Base-by-base conservation (phyloP, 495 filamentous ascomycete genomes). In the Chlorociboria aeruginascens region DNA sequence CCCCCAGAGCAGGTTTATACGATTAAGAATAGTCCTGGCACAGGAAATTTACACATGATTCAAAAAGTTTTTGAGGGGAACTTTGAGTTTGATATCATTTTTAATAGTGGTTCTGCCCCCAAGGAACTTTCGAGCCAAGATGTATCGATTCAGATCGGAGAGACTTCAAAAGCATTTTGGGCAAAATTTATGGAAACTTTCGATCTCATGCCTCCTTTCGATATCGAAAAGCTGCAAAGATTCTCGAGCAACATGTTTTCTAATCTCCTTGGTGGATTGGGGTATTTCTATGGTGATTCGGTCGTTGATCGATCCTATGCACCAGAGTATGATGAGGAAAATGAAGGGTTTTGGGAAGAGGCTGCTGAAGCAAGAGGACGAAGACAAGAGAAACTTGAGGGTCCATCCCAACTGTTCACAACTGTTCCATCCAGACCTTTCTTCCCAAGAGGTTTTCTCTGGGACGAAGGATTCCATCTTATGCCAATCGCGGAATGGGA, bases 391-490 rank as follows among this genome's bases (percentile, higher is more conserved):
- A 64, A 73, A 50, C 62, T 84, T 9, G 92, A 95, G 58, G 89
- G 86, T 0, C 87, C 90, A 4, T 83, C 81, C 48, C 85, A 94
- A 61, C 78, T 98, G 1, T 97, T 89, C 59, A 94, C 89, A 28
- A 88, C 83, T 61, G 85, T 97, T 46, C 92, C 92, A 6, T 96
- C 89, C 20, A 71, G 92, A 12, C 86, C 92, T 1, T 98, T 97
- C 73, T 98, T 98, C 63, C 93, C 92, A 0, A 70, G 92, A 58
- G 92, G 92, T 0, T 98, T 98, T 64, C 71, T 95, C 7, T 98
- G 92, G 92, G 92, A 98, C 61, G 92, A 98, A 59, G 92, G 92
- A 2, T 98, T 97, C 66, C 92, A 98, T 59, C 70, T 97, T 32
- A 73, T 97, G 46, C 93, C 93, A 13, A 77, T 98, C 39, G 74